A percentile compares a stretch with the other conserved stretches of the same genome.
Conservation (phyloP, 2,329 filamentous ascomycete species). For the Aureobasidium sp. region DNA sequence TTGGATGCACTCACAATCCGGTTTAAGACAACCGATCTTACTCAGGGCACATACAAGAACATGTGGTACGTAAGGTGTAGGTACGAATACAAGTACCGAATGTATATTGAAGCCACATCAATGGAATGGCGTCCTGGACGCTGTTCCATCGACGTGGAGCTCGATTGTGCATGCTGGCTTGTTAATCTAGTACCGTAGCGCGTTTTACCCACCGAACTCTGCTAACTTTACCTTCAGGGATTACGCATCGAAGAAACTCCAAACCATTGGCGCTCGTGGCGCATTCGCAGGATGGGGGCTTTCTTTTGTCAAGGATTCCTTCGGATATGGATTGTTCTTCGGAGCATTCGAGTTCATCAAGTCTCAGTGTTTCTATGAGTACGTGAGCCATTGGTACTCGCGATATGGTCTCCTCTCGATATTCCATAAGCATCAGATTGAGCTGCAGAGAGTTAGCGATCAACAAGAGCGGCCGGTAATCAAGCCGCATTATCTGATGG, state of each 20-base stretch:
- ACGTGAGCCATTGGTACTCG: slow-evolving; percentile 63
- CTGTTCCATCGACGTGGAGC: too few species aligned
- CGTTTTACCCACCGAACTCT: too few species aligned
- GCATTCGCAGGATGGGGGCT: slow-evolving; percentile 68
- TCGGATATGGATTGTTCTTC: slow-evolving; percentile 66
- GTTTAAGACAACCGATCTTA: slow-evolving; percentile 56
- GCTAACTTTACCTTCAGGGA: slow-evolving; percentile 29
- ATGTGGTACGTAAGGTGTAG: slow-evolving; percentile 49
- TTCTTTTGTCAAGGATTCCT: slow-evolving; percentile 59
- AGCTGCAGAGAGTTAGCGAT: slow-evolving; percentile 18
- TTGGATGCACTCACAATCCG: slow-evolving; percentile 68
- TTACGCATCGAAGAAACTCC: slow-evolving; percentile 58
- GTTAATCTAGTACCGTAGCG: too few species aligned
- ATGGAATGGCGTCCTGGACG: too few species aligned
- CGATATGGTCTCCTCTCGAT: slow-evolving; percentile 27
- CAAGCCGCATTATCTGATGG: slow-evolving; percentile 65
- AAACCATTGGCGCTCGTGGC: slow-evolving; percentile 63
- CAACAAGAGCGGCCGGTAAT: slow-evolving; percentile 44
- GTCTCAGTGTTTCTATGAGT: slow-evolving; percentile 63
- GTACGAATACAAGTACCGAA: too few species aligned
- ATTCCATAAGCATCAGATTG: slow-evolving; percentile 25
- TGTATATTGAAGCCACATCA: too few species aligned
- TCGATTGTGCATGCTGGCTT: too few species aligned
- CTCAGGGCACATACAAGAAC: slow-evolving; percentile 53
- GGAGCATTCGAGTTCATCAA: slow-evolving; percentile 69